Conservation (phyloP, 805 yeast genomes). For the Candida takata region DNA sequence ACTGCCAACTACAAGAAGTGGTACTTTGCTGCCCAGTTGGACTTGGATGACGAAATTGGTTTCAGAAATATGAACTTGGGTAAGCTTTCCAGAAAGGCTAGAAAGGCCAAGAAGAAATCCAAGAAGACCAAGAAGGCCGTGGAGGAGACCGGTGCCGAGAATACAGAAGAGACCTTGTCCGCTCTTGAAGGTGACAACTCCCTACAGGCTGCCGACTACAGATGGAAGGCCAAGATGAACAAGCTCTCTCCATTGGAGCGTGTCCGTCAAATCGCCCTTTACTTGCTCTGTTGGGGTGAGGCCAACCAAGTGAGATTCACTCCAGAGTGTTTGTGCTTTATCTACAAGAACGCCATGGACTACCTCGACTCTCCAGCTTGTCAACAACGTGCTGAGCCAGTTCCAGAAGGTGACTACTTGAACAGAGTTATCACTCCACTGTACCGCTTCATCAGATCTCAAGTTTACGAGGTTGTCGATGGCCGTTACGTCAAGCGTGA, state of each 20-base stretch:
- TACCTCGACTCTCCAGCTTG: conserved; percentile 85
- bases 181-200: conserved; percentile 82
- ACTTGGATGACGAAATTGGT: conserved; percentile 78
- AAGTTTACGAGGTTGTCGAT: conserved; percentile 73
- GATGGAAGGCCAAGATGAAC: conserved; percentile 83
- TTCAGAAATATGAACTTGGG: conserved; percentile 77
- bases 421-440: conserved; percentile 90
- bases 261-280: conserved; percentile 72
- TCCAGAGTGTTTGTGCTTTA: conserved; percentile 83
- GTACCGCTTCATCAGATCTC: conserved; percentile 71
- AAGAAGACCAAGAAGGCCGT: conserved; percentile 68
- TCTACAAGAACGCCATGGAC: conserved; percentile 91
- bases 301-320: conserved; percentile 93
- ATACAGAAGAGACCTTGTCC: conserved; percentile 48
- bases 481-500: conserved; percentile 83
- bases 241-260: conserved; percentile 65
- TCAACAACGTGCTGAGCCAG: conserved; percentile 78
- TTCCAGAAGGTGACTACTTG: conserved; percentile 83
- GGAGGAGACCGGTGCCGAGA: conserved; percentile 53
- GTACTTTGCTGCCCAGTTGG: conserved; percentile 86
- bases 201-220: conserved; percentile 69
- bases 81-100: conserved; percentile 69
- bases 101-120: conserved; percentile 74
- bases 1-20: conserved; percentile 80
- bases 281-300: conserved; percentile 81